Percentiles rank a stretch among this genome's conserved stretches.
These are phyloP conservation scores for Suhomyces bokatorum DNA, from an alignment of 1,139 yeast species.

Conservation along the genomic window DNA sequence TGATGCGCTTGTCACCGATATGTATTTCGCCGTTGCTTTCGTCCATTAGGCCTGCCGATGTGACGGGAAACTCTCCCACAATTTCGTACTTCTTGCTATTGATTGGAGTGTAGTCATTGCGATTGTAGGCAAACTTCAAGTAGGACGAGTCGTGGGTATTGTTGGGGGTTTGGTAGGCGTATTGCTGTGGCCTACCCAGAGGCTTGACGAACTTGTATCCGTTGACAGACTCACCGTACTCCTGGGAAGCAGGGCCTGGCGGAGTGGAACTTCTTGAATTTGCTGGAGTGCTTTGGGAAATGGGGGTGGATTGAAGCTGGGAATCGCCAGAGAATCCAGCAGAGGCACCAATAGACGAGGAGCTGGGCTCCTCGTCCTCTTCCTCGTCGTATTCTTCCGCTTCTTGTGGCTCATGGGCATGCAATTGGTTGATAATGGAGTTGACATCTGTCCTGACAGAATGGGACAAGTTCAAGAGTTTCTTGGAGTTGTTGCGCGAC, in stretches of 20 bases:
- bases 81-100: conserved; percentile 29
- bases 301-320: conserved; percentile 19
- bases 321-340: conserved; percentile 5
- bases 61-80: conserved; percentile 37
- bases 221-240: conserved; percentile 30
- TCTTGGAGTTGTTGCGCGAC: conserved; percentile 14
- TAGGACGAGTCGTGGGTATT: conserved; percentile 13
- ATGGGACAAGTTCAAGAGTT: conserved; percentile 20
- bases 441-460: conserved; percentile 18
- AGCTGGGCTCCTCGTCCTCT: conserved; percentile 12
- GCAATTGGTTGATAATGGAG: conserved; percentile 16
- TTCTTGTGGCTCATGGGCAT: conserved; percentile 6
- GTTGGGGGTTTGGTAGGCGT: conserved; percentile 27
- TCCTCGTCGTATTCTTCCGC: conserved; percentile 10
- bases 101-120: conserved; percentile 18
- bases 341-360: conserved; percentile 8
- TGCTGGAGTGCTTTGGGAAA: conserved; percentile 28
- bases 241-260: conserved; percentile 19
- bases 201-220: conserved; percentile 40
- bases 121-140: conserved; percentile 19
- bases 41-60: conserved; percentile 42
- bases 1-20: conserved; percentile 43
- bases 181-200: conserved; percentile 15
- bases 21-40: conserved; percentile 35
- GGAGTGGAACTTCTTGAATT: conserved; percentile 26